phyloP scores from a whole-genome alignment of 768 basidiomycete species.

The Auricularia sp. region DNA sequence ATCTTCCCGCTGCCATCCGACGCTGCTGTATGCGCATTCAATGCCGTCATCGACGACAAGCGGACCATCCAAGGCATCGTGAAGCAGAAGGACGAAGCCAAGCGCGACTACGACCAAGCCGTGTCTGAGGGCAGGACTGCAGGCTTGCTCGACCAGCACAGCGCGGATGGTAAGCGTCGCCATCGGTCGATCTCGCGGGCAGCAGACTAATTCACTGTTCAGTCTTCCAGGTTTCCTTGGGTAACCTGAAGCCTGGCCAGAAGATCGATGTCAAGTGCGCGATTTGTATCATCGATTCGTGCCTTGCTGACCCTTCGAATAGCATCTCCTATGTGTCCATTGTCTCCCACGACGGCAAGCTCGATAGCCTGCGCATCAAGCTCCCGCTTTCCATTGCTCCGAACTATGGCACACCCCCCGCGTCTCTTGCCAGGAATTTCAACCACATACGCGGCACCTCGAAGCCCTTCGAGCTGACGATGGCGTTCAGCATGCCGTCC shows the following conservation, averaged over 20 bases:
- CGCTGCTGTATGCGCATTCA: slow-evolving; percentile 46
- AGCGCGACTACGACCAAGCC: slow-evolving; percentile 31
- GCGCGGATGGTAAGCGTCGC: not conserved
- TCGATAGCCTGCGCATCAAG: slow-evolving; percentile 6
- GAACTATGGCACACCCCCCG: slow-evolving; percentile 7
- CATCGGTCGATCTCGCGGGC: not conserved
- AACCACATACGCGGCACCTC: not conserved
- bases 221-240: not conserved
- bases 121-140: slow-evolving; percentile 29
- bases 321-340: not conserved
- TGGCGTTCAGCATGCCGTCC: slow-evolving; percentile 7
- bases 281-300: not conserved
- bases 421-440: not conserved
- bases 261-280: not conserved
- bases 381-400: slow-evolving; percentile 10
- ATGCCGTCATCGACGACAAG: slow-evolving; percentile 36
- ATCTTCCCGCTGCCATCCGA: slow-evolving; percentile 48
- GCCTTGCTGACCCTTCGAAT: not conserved
- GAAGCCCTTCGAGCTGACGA: slow-evolving; percentile 7
- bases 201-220: not conserved
- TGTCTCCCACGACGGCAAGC: slow-evolving; percentile 4
- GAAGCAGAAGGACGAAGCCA: slow-evolving; percentile 39
- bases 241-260: not conserved
- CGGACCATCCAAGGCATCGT: slow-evolving; percentile 34
- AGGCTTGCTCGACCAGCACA: slow-evolving; percentile 33